phyloP scores from a whole-genome alignment of 257 asterid genomes.

The Plantago elongata region DNA sequence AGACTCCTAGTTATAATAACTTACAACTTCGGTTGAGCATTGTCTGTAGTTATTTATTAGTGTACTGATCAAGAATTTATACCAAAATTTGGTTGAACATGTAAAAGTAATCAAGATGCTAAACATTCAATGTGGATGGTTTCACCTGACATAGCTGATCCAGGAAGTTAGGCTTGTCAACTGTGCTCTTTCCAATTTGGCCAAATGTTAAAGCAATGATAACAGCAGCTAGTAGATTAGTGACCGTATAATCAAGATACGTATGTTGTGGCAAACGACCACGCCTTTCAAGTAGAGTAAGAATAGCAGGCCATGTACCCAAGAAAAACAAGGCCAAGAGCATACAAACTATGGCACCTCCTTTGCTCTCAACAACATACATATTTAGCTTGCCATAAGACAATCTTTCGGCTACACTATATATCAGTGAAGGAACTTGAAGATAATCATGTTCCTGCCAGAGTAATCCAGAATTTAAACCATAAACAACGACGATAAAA shows the following conservation, averaged over 20 bases:
- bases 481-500: too few relatives aligned
- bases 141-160: slow-evolving; percentile 75
- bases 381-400: slow-evolving; percentile 34
- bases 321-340: slow-evolving; percentile 60
- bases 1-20: too few relatives aligned
- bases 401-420: slow-evolving; percentile 16
- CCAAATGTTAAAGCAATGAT: slow-evolving; percentile 87
- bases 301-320: slow-evolving; percentile 97
- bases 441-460: slow-evolving; percentile 30
- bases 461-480: neutral
- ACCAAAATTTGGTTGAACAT: too few relatives aligned
- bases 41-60: too few relatives aligned
- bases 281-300: slow-evolving; percentile 78
- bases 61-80: too few relatives aligned
- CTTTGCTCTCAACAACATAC: slow-evolving; percentile 92
- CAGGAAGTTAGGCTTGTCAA: slow-evolving; percentile 59
- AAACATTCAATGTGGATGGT: neutral
- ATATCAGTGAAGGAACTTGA: slow-evolving; percentile 25
- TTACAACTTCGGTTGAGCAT: too few relatives aligned
- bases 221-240: slow-evolving; percentile 83
- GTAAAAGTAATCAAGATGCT: neutral
- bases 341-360: slow-evolving; percentile 93
- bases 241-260: slow-evolving; percentile 82
- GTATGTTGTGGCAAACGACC: slow-evolving; percentile 98
- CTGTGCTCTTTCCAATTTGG: slow-evolving; percentile 54